Percentiles rank a stretch among this genome's conserved stretches.
Evolutionary conservation across 2,329 filamentous ascomycete species (phyloP).

Genomic region (Calycina herbarum): DNA sequence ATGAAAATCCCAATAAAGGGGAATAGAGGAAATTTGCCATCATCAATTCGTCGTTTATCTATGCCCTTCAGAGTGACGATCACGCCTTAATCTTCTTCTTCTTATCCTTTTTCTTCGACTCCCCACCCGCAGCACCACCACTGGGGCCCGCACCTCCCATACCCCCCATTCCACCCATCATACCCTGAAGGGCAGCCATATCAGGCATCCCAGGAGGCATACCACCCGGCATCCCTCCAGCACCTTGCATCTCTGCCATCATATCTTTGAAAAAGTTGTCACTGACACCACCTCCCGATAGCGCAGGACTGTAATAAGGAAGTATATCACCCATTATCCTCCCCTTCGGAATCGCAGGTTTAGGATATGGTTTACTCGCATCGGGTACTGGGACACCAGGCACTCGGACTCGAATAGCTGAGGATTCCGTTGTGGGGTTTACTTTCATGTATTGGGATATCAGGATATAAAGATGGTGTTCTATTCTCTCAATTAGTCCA

Average conservation of each 20-base stretch:
- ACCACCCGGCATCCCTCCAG: constrained; percentile 20
- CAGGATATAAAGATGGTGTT: constrained; percentile 85
- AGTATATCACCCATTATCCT: constrained; percentile 88
- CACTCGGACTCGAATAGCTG: constrained; percentile 70
- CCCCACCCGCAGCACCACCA: constrained; percentile 35
- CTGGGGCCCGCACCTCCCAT: constrained; percentile 29
- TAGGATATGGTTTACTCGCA: constrained; percentile 66
- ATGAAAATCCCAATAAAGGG: background rate
- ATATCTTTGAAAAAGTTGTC: constrained; percentile 96
- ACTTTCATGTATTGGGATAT: constrained; percentile 73
- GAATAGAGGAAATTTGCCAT: background rate
- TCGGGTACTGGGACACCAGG: constrained; percentile 66
- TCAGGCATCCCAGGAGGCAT: constrained; percentile 36
- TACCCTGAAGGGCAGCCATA: constrained; percentile 50
- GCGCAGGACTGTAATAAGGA: constrained; percentile 82
- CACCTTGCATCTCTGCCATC: constrained; percentile 82
- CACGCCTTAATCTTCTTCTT: constrained; percentile 30
- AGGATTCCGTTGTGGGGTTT: constrained; percentile 74
- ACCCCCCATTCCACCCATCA: constrained; percentile 44
- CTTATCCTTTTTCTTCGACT: constrained; percentile 49
- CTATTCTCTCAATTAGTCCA: constrained; percentile 42
- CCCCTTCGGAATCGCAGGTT: constrained; percentile 75
- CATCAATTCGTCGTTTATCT: background rate
- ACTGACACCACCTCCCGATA: constrained; percentile 89
- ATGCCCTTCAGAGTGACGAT: background rate